These are phyloP conservation scores for Gentiana straminea DNA, from an alignment of 257 asterid genomes.

Conservation along the genomic window DNA sequence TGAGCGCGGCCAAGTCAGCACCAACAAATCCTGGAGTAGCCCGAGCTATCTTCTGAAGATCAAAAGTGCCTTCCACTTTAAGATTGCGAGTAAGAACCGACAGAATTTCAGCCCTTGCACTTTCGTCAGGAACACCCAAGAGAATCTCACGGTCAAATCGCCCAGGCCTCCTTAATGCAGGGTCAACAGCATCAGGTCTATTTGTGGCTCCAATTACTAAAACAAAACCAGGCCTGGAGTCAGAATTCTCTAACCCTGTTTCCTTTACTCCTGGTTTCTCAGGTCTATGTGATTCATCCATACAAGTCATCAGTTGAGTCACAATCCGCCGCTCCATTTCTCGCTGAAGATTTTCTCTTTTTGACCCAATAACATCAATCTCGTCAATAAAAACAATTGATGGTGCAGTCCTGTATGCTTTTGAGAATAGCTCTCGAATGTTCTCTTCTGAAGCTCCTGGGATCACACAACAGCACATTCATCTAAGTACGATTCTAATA, in stretches of 20 bases:
- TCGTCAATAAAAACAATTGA: conserved; percentile 95
- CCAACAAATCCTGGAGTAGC: conserved; percentile 87
- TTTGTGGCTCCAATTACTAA: conserved; percentile 91
- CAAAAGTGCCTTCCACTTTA: conserved; percentile 73
- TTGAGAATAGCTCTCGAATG: conserved; percentile 60
- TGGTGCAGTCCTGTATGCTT: conserved; percentile 78
- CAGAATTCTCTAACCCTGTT: conserved; percentile 23
- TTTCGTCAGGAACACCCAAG: conserved; percentile 76
- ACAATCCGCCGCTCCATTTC: conserved; percentile 87
- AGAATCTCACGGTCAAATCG: conserved; percentile 80
- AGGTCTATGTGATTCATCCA: conserved; percentile 58
- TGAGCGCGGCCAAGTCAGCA: conserved; percentile 72
- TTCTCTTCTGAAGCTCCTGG: conserved; percentile 90
- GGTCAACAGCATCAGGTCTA: conserved; percentile 78
- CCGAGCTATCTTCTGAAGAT: conserved; percentile 69
- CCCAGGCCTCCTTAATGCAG: conserved; percentile 91
- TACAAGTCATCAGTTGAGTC: conserved; percentile 76
- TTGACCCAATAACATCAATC: conserved; percentile 88
- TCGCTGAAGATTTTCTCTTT: conserved; percentile 71
- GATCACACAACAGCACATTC: neutral
- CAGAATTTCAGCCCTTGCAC: conserved; percentile 59
- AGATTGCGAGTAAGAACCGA: conserved; percentile 47
- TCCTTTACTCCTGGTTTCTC: conserved; percentile 27
- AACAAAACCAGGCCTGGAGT: conserved; percentile 40
- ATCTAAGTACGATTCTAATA: too few species aligned